Evolutionary conservation across 768 basidiomycete genomes (phyloP).

Genomic region (Amanita pseudoporphyria): DNA sequence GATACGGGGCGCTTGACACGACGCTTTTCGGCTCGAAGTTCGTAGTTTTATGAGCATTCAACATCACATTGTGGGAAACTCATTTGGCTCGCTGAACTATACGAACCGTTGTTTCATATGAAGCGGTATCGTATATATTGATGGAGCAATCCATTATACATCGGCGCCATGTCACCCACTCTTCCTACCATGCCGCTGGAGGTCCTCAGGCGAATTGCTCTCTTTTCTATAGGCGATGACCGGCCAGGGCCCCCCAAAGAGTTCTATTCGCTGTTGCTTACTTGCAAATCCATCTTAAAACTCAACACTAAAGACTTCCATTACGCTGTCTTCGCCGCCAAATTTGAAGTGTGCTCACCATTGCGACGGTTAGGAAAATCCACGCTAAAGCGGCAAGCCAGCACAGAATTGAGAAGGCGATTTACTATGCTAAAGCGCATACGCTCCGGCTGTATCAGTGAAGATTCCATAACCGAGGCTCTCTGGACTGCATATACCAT

Average conservation of each 20-base stretch:
- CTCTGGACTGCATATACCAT: slow-evolving; percentile 48
- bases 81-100: neutral
- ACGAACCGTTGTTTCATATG: neutral
- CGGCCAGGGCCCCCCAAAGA: slow-evolving; percentile 24
- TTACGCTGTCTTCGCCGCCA: slow-evolving; percentile 31
- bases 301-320: slow-evolving; percentile 21
- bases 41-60: neutral
- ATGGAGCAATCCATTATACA: slow-evolving; percentile 9
- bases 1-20: neutral
- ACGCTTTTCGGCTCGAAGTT: neutral
- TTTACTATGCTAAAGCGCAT: slow-evolving; percentile 36
- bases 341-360: slow-evolving; percentile 39
- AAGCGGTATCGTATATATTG: neutral
- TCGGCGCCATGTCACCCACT: slow-evolving; percentile 22
- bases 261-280: slow-evolving; percentile 21
- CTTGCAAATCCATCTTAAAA: slow-evolving; percentile 22
- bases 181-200: slow-evolving; percentile 23
- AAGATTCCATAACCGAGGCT: slow-evolving; percentile 29
- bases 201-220: slow-evolving; percentile 25
- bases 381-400: slow-evolving; percentile 22
- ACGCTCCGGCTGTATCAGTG: slow-evolving; percentile 24
- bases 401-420: slow-evolving; percentile 36
- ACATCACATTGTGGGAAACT: neutral
- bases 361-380: slow-evolving; percentile 25
- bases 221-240: slow-evolving; percentile 20